Conservation (phyloP, 2,329 filamentous ascomycete genomes). For the Colletotrichum paranaense region DNA sequence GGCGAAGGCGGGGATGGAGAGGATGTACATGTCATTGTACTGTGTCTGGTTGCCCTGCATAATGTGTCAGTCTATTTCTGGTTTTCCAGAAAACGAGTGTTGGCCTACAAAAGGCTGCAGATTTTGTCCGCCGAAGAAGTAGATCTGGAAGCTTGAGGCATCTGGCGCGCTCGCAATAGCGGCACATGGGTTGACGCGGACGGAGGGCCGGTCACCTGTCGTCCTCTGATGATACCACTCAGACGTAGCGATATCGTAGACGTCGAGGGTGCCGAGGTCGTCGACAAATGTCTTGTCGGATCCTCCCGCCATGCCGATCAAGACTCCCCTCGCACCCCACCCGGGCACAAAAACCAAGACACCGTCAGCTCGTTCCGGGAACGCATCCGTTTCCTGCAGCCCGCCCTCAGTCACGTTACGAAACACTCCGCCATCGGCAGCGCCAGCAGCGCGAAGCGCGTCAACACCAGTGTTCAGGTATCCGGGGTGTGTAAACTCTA, state of each 20-base stretch:
- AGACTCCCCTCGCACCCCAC: conserved; percentile 76
- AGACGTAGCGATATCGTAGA: conserved; percentile 80
- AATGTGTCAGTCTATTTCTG: conserved; percentile 1
- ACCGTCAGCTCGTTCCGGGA: conserved; percentile 80
- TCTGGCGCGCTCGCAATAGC: conserved; percentile 76
- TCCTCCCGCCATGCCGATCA: conserved; percentile 79
- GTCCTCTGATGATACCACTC: conserved; percentile 82
- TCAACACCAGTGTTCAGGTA: conserved; percentile 72
- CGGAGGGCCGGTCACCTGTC: conserved; percentile 68
- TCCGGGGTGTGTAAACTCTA: conserved; percentile 82
- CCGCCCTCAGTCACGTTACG: conserved; percentile 81
- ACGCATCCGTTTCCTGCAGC: conserved; percentile 65
- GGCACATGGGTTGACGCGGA: conserved; percentile 79
- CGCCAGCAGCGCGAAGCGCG: conserved; percentile 63
- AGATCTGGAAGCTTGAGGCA: conserved; percentile 80
- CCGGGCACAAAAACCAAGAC: conserved; percentile 79
- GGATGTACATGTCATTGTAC: conserved; percentile 80
- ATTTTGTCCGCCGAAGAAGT: conserved; percentile 83
- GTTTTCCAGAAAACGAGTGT: not conserved
- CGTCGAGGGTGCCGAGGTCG: conserved; percentile 66
- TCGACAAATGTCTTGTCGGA: conserved; percentile 75
- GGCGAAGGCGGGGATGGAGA: conserved; percentile 78
- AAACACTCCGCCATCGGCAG: conserved; percentile 72
- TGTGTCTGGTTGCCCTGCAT: conserved; percentile 59
- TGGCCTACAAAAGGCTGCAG: conserved; percentile 68